Percentiles rank a stretch among this genome's conserved stretches.
Evolutionary conservation across 2,329 filamentous ascomycete genomes (phyloP).

Genomic region (Didymella pomorum): DNA sequence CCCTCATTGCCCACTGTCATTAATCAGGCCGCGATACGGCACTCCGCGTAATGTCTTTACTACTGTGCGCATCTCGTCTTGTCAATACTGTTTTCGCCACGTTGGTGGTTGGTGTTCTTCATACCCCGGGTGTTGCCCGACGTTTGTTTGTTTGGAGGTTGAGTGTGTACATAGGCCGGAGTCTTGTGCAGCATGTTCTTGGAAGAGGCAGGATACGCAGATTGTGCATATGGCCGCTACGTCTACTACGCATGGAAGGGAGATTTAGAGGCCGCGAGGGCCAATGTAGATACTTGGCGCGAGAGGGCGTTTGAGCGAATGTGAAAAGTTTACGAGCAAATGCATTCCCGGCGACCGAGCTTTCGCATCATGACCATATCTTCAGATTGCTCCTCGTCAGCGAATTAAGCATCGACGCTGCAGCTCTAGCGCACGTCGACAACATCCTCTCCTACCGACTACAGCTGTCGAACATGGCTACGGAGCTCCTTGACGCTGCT

Average conservation of each 20-base stretch:
- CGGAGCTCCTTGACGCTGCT: no score
- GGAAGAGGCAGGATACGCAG: neutral
- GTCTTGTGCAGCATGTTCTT: neutral
- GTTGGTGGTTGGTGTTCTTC: constrained; percentile 1
- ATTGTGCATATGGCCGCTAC: constrained; percentile 7
- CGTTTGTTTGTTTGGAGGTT: constrained; percentile 1
- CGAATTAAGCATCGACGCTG: no score
- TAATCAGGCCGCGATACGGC: constrained; percentile 14
- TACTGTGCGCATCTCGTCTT: constrained; percentile 10
- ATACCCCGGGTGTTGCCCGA: constrained; percentile 17
- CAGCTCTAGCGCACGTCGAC: no score
- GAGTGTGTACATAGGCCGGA: constrained; percentile 5
- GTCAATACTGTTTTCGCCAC: constrained; percentile 7
- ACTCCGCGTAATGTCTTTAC: constrained; percentile 15
- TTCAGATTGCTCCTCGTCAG: no score
- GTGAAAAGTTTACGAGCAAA: constrained; percentile 21
- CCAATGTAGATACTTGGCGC: constrained; percentile 11
- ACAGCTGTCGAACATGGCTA: no score
- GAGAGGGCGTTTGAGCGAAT: constrained; percentile 16
- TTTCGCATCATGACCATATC: neutral
- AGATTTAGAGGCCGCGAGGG: neutral
- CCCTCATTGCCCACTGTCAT: constrained; percentile 3
- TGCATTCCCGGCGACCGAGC: neutral
- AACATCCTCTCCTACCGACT: no score
- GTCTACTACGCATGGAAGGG: neutral